Base-by-base conservation (phyloP, 495 filamentous ascomycete species). In the Daldinia bambusicola region DNA sequence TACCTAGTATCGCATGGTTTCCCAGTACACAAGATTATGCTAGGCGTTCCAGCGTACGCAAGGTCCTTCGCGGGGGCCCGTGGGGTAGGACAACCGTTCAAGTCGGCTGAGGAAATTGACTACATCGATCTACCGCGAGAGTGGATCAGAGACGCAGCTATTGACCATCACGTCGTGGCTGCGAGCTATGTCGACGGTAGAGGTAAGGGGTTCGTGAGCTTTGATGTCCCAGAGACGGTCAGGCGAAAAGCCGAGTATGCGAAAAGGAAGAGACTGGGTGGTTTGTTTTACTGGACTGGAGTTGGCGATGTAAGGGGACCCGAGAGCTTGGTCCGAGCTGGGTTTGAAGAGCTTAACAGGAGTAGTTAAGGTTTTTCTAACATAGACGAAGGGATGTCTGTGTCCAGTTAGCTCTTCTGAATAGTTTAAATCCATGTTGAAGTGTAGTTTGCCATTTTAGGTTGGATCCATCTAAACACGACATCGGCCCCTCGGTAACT, bases 271-370 rank as follows among this genome's bases (percentile, higher is more conserved):
- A 84, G 86, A 10, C 83, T 95, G 0, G 92, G 88, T 3, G 92
- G 92, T 0, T 72, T 95, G 62, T 95, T 95, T 77, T 95, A 92
- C 77, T 95, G 92, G 92, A 92, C 91, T 56, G 91, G 91, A 4
- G 89, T 87, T 14, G 90, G 87, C 0, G 92, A 95, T 79, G 81
- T 83, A 55, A 83, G 58, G 31, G 80, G 85, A 14, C 75, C 82
- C 12, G 78, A 87, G 63, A 93, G 91, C 77, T 71, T 95, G 66
- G 84, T 94, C 38, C 83, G 87, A 55, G 85, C 89, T 14, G 89
- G 89, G 20, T 90, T 87, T 74, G 87, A 86, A 55, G 86, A 82
- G 2, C 76, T 91, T 41, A 88, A 90, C 20, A 53, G 18, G 30
- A 22, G 37, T 5, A 16, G 20, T 48, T 22, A 9, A 48, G 18